phyloP scores from a whole-genome alignment of 1,284 basidiomycete genomes.

The Agaricales sp. region DNA sequence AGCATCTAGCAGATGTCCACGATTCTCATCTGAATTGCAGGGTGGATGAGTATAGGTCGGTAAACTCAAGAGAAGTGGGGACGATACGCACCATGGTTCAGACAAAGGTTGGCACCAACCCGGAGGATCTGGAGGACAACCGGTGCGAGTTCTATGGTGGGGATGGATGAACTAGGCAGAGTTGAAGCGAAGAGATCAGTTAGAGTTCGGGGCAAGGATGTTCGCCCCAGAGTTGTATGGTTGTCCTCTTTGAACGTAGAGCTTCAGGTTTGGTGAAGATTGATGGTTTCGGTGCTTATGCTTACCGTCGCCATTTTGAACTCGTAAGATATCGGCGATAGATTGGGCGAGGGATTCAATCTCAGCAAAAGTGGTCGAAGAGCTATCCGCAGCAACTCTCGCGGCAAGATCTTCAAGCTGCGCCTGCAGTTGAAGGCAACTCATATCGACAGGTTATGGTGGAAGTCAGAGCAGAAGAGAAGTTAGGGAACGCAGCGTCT shows the following conservation, averaged over 20 bases:
- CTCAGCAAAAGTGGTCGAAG: conserved; percentile 36
- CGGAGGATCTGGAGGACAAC: conserved; percentile 59
- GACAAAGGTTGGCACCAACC: conserved; percentile 69
- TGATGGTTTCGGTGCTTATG: neutral
- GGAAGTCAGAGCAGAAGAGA: neutral
- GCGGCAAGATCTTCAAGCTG: conserved; percentile 15
- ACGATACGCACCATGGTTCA: conserved; percentile 53
- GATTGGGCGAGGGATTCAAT: conserved; percentile 41
- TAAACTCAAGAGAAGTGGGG: conserved; percentile 9
- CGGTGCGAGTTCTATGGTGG: conserved; percentile 31
- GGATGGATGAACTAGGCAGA: conserved; percentile 36
- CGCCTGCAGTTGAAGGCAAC: conserved; percentile 5
- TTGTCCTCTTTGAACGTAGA: conserved; percentile 40
- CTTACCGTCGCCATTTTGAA: conserved; percentile 9
- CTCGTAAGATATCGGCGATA: conserved; percentile 52
- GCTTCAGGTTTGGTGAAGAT: neutral
- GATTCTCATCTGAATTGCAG: conserved; percentile 41
- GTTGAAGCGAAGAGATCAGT: conserved; percentile 47
- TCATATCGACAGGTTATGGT: neutral
- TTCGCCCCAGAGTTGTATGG: conserved; percentile 57
- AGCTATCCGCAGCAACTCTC: conserved; percentile 16
- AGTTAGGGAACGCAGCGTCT: neutral
- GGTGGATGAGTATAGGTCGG: conserved; percentile 4
- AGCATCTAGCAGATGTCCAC: conserved; percentile 56
- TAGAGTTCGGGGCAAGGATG: conserved; percentile 52